Evolutionary conservation across 208 protist genomes (phyloP).

Genomic region (Leptomonas pyrrhocoris): DNA sequence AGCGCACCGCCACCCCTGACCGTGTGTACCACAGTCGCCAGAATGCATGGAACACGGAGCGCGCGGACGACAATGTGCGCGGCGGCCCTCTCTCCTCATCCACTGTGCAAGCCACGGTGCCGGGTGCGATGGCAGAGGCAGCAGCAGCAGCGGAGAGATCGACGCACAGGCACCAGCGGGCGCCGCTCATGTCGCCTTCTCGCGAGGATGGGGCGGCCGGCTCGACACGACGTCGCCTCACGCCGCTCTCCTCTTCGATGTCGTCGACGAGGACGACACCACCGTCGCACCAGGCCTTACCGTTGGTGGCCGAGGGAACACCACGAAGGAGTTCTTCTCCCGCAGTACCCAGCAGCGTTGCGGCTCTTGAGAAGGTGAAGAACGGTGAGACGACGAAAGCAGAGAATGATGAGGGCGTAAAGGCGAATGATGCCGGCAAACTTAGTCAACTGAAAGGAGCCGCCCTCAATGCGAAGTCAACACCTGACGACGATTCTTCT

Average conservation of each 20-base stretch:
- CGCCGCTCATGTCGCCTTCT: conserved; percentile 10
- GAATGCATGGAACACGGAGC: not conserved
- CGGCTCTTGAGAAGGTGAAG: too few species aligned
- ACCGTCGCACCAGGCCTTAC: not conserved
- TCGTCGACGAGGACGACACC: not conserved
- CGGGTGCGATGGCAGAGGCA: not conserved
- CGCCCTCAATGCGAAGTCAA: too few species aligned
- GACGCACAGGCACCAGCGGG: not conserved
- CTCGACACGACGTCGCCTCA: not conserved
- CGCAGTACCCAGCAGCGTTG: not conserved
- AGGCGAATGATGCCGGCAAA: too few species aligned
- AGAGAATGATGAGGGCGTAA: too few species aligned
- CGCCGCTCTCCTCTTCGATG: not conserved
- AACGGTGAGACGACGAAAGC: too few species aligned
- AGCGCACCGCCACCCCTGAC: not conserved
- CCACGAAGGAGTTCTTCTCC: not conserved
- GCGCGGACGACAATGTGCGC: not conserved
- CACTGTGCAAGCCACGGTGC: too few species aligned
- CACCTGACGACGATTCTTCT: too few species aligned
- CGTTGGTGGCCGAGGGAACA: not conserved
- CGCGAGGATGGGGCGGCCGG: not conserved
- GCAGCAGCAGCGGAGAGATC: not conserved
- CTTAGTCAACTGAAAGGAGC: too few species aligned
- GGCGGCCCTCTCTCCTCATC: not conserved
- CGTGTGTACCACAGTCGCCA: not conserved